These are phyloP conservation scores for Paramecium caudatum DNA, from an alignment of 73 alveolate species.

Conservation along the genomic window DNA sequence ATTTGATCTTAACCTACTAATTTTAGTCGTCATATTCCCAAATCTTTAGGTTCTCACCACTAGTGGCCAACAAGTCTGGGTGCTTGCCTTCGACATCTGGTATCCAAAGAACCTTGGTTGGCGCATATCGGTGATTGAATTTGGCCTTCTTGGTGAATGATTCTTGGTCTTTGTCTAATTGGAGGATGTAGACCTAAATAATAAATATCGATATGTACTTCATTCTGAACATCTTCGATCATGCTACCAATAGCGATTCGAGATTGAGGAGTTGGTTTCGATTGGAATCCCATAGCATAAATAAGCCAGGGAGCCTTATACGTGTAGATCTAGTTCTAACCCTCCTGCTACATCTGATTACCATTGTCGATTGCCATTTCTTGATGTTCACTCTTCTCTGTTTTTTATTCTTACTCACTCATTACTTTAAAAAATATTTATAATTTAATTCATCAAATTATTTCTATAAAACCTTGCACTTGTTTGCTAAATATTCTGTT, in stretches of 20 bases:
- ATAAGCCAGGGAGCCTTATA: constrained; percentile 75
- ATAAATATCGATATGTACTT: neutral
- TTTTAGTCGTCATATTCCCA: constrained; percentile 83
- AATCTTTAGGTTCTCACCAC: constrained; percentile 86
- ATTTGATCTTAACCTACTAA: constrained; percentile 73
- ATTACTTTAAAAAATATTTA: constrained; percentile 25
- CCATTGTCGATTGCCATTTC: neutral
- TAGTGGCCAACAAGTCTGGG: constrained; percentile 85
- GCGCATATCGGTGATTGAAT: constrained; percentile 93
- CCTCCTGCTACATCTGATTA: neutral
- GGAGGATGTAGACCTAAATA: constrained; percentile 80
- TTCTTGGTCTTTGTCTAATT: constrained; percentile 81
- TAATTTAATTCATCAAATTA: constrained; percentile 43
- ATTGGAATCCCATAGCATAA: constrained; percentile 71
- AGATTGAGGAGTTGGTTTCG: constrained; percentile 62
- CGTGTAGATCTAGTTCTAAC: constrained; percentile 2
- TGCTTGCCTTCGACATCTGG: constrained; percentile 87
- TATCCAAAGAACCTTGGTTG: constrained; percentile 96
- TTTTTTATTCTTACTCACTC: neutral
- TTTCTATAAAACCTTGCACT: neutral
- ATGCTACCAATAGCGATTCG: constrained; percentile 72
- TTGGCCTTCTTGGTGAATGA: constrained; percentile 77
- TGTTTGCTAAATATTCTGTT: neutral
- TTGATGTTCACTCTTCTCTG: neutral
- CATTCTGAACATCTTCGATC: constrained; percentile 70